Evolutionary conservation across 257 asterid species (phyloP), one percentile per base, ranked within the genome.

Genomic region (Solanum raphanifolium): DNA sequence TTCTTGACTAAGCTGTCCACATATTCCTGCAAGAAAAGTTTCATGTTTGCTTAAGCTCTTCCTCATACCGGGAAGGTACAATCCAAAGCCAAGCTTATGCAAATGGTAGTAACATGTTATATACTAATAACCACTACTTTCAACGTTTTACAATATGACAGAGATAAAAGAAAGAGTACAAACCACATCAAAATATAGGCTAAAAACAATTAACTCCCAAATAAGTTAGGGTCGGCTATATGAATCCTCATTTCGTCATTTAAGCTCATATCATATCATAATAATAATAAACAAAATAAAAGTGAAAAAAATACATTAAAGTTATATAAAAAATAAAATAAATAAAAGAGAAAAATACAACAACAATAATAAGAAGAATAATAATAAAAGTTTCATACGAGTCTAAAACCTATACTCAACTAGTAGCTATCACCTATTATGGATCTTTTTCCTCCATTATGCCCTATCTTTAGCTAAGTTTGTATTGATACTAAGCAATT

Each of bases 1-100:
- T 94, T 93, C 93, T 92, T 95, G 92, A 96, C 98, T 91, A 95
- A 90, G 48, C 93, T 88, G 87, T 96, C 99, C 75, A 95, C 98
- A 88, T 66, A 92, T 31, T 92, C 93, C 99, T 96, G 97, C 86
- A 89, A 87, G 89, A 82, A 82, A 43, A 72, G 55, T 86, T 88
- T 12, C 52, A 39, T 58, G 46, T 73, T 73, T 73, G 8, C 74
- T 87, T 69, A 58, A 87, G 41, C 52, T 55, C 79, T 31, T 29
- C 46, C 38, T 68, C 65, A 23, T 18, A 82, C 39, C 36, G 4
- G 69, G 69, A 11, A 81, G 58, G 66, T 31, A 82, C 11, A 48
- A 82, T 27, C 29, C 43, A 48, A 48, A 82, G 43, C 32, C 86
- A 48, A 52, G 41, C 18, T 79, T 52, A 82, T 29, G 41, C 69